Conservation (phyloP, 148 eudicot genomes). For the Chenopodium formosanum region DNA sequence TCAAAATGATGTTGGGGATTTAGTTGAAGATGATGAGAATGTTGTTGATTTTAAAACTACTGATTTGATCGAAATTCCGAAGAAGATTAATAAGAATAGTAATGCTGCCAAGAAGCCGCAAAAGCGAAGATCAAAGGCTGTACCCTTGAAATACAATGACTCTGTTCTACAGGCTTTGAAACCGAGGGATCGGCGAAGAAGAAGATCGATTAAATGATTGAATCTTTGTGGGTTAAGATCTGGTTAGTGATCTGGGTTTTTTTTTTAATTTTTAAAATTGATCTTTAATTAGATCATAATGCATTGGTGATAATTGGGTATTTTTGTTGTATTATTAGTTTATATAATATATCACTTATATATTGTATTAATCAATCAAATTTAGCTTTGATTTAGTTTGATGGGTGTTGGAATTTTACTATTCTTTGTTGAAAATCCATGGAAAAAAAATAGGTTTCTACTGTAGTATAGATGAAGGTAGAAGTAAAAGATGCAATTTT, state of each 20-base stretch:
- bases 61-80: neutral
- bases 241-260: constrained; percentile 16
- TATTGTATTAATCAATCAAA: neutral
- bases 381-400: constrained; percentile 10
- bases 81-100: neutral
- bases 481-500: constrained; percentile 13
- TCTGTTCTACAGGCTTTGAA: constrained; percentile 17
- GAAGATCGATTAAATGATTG: constrained; percentile 12
- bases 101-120: constrained; percentile 8
- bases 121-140: constrained; percentile 17
- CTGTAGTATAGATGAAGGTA: neutral
- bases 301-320: constrained; percentile 11
- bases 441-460: neutral
- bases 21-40: neutral
- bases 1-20: neutral
- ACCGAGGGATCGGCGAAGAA: constrained; percentile 9
- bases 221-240: constrained; percentile 10
- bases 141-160: constrained; percentile 16
- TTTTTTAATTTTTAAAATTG: neutral
- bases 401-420: neutral
- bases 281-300: constrained; percentile 1
- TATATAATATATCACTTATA: neutral
- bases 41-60: neutral
- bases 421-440: neutral
- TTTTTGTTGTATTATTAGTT: constrained; percentile 10